These are phyloP conservation scores for Hypomyces rosellus DNA, from an alignment of 2,329 filamentous ascomycete species.

Conservation along the genomic window DNA sequence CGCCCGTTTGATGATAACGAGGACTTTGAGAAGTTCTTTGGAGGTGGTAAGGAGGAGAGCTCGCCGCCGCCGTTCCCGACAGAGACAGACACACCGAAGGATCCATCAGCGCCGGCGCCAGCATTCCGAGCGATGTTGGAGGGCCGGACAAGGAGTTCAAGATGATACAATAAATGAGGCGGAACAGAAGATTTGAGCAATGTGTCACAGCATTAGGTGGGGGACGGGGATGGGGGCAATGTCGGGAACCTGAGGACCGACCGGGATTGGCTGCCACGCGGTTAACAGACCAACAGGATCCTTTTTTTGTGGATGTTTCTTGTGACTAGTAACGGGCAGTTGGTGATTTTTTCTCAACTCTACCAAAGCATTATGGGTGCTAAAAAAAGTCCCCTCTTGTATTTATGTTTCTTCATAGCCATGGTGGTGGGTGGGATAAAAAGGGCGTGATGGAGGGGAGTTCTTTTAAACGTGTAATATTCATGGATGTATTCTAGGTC, in stretches of 20 bases:
- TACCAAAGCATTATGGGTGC: conserved; percentile 7
- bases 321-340: background rate
- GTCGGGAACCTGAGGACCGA: conserved; percentile 5
- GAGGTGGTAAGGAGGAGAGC: conserved; percentile 50
- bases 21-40: conserved; percentile 94
- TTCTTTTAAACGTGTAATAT: conserved; percentile 1
- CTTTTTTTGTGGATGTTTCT: background rate
- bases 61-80: conserved; percentile 51
- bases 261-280: conserved; percentile 7
- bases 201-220: background rate
- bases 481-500: conserved; percentile 4
- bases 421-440: conserved; percentile 1
- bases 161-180: background rate
- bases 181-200: background rate
- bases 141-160: background rate
- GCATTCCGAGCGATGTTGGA: conserved; percentile 26
- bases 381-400: conserved; percentile 2
- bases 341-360: conserved; percentile 11
- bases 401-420: conserved; percentile 9
- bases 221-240: conserved; percentile 1
- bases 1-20: conserved; percentile 75
- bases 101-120: conserved; percentile 32
- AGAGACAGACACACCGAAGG: conserved; percentile 35
- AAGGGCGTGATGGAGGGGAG: background rate
- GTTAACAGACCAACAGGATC: background rate